phyloP scores from a whole-genome alignment of 305 asterid genomes.

The Stenogyne calaminthoides region DNA sequence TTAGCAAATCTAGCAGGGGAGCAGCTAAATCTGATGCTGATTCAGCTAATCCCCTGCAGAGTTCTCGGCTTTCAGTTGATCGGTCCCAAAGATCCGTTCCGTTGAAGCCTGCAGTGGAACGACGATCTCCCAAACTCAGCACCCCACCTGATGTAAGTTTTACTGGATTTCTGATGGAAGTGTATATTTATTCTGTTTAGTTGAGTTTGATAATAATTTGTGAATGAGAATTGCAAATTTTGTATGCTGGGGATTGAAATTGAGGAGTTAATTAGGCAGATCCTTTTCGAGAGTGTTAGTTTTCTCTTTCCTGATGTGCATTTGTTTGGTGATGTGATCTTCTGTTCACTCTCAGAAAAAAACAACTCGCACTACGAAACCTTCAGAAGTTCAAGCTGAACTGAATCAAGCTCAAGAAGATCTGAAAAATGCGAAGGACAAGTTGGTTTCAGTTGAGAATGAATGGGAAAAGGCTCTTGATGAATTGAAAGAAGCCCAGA shows the following conservation, averaged over 20 bases:
- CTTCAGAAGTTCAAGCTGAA: constrained; percentile 77
- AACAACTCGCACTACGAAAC: constrained; percentile 60
- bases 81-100: constrained; percentile 70
- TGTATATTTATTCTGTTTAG: background rate
- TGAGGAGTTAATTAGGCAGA: constrained; percentile 9
- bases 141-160: constrained; percentile 83
- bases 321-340: constrained; percentile 25
- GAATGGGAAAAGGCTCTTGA: constrained; percentile 74
- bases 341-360: constrained; percentile 56
- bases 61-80: constrained; percentile 61
- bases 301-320: constrained; percentile 33
- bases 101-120: constrained; percentile 62
- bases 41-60: constrained; percentile 66
- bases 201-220: background rate
- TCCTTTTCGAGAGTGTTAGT: background rate
- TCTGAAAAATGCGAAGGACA: constrained; percentile 81
- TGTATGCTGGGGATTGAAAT: constrained; percentile 24
- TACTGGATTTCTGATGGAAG: background rate
- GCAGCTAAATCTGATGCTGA: constrained; percentile 67
- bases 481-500: constrained; percentile 75
- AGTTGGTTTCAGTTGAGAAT: constrained; percentile 63
- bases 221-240: constrained; percentile 17
- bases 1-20: constrained; percentile 56
- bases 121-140: constrained; percentile 64
- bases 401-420: constrained; percentile 77